These are phyloP conservation scores for Quercus glauca DNA, from an alignment of 306 rosid species.

Conservation along the genomic window DNA sequence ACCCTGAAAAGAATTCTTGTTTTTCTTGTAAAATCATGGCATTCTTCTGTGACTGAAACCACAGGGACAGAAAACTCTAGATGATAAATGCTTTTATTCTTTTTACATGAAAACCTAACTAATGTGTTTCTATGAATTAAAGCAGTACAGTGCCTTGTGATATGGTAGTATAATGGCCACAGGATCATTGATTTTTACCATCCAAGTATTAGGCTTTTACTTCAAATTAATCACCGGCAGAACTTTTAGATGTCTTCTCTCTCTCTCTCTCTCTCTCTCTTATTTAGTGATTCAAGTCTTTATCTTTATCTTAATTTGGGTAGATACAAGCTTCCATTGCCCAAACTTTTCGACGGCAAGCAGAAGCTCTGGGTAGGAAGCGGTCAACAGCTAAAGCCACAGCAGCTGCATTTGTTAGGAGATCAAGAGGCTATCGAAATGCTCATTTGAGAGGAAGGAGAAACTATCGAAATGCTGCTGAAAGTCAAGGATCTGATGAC, in stretches of 20 bases:
- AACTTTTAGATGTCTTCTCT: slow-evolving; percentile 1
- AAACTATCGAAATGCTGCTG: slow-evolving; percentile 40
- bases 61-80: not conserved
- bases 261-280: not conserved
- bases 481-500: slow-evolving; percentile 49
- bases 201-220: not conserved
- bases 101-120: not conserved
- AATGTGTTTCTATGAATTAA: not conserved
- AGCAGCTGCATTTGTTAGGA: slow-evolving; percentile 49
- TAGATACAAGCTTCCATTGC: slow-evolving; percentile 80
- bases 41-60: not conserved
- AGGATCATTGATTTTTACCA: not conserved
- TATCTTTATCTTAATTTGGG: slow-evolving; percentile 9
- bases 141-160: not conserved
- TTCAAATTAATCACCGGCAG: not conserved
- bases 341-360: slow-evolving; percentile 55
- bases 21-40: not conserved
- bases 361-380: slow-evolving; percentile 66
- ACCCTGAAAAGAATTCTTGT: not conserved
- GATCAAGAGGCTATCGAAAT: slow-evolving; percentile 50
- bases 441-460: slow-evolving; percentile 43
- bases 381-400: slow-evolving; percentile 48
- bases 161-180: not conserved
- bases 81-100: not conserved
- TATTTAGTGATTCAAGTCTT: slow-evolving; percentile 14